Base-by-base conservation (phyloP, 2,329 filamentous ascomycete genomes). In the Colletotrichum sp. region DNA sequence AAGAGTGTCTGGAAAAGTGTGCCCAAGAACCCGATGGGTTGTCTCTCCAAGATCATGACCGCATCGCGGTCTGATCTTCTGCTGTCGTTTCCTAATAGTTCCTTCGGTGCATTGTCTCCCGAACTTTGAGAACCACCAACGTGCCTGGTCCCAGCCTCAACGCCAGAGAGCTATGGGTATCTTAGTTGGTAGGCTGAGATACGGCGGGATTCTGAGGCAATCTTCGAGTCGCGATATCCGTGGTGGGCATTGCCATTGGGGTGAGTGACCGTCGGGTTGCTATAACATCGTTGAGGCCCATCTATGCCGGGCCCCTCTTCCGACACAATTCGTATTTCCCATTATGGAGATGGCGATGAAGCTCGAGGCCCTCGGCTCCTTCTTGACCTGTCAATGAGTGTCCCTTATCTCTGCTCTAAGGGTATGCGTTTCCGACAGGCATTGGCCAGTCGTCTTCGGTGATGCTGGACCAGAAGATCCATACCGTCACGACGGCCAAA, bases 391-490 rank as follows among this genome's bases (percentile, higher is more conserved):
- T 49, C 59, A 21, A 21, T 8, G 24, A 30, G 59, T 62, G 24
- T 32, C 26, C 55, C n/a, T 21, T 10, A 8, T 36, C 55, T 75
- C 64, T 28, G 24, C 21, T 36, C 69, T 79, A 80, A 55, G 75
- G 85, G 78, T 90, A 90, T 68, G 85, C 79, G 62, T 79, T 83
- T 71, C 84, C 84, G 12, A 84, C 85, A 39, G 89, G 87, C 85
- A 90, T 90, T 21, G 96, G 95, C 97, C 97, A 99, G 87, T 98
- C 96, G 82, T 99, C 97, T 86, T 99, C 97, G 18, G 97, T 99
- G 81, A 99, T 99, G 87, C 96, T 98, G 63, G 96, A 98, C 97
- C 97, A 99, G 89, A 99, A 99, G 73, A 95, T 85, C 96, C 97
- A 99, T 78, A 98, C 87, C 86, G 92, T 92, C 21, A 95, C 89